Conservation (phyloP, 176 grass and related monocot genomes). For the Tuctoria greenei region DNA sequence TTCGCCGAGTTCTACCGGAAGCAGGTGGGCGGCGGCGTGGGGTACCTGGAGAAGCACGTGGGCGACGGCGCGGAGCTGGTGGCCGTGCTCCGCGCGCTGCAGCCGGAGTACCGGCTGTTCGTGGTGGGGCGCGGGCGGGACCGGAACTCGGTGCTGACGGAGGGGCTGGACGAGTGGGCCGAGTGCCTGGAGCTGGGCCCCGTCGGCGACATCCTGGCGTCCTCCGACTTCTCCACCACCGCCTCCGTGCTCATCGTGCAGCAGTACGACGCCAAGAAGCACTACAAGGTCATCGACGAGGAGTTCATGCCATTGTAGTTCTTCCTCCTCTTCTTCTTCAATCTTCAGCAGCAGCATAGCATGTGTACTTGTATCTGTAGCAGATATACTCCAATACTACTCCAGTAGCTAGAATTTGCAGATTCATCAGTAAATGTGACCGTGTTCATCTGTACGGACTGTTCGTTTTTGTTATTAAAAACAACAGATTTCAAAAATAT, state of each 20-base stretch:
- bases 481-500: too few species aligned
- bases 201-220: slow-evolving; percentile 64
- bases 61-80: slow-evolving; percentile 64
- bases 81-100: slow-evolving; percentile 42
- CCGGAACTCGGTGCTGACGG: slow-evolving; percentile 56
- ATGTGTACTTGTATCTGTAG: too few species aligned
- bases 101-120: slow-evolving; percentile 61
- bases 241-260: slow-evolving; percentile 72
- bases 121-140: slow-evolving; percentile 54
- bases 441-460: too few species aligned
- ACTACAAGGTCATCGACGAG: slow-evolving; percentile 77
- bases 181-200: slow-evolving; percentile 76
- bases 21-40: slow-evolving; percentile 45
- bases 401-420: too few species aligned
- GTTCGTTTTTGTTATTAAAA: too few species aligned
- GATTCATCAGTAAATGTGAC: too few species aligned
- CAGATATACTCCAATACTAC: too few species aligned
- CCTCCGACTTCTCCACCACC: slow-evolving; percentile 60
- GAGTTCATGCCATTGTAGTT: slow-evolving; percentile 75
- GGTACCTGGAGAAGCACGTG: slow-evolving; percentile 77
- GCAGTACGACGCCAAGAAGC: slow-evolving; percentile 79
- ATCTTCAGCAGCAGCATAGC: too few species aligned
- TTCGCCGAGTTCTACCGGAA: slow-evolving; percentile 70
- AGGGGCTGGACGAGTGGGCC: slow-evolving; percentile 65
- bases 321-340: too few species aligned